phyloP scores from a whole-genome alignment of 345 rosid species.

The Lepidium aucheri region DNA sequence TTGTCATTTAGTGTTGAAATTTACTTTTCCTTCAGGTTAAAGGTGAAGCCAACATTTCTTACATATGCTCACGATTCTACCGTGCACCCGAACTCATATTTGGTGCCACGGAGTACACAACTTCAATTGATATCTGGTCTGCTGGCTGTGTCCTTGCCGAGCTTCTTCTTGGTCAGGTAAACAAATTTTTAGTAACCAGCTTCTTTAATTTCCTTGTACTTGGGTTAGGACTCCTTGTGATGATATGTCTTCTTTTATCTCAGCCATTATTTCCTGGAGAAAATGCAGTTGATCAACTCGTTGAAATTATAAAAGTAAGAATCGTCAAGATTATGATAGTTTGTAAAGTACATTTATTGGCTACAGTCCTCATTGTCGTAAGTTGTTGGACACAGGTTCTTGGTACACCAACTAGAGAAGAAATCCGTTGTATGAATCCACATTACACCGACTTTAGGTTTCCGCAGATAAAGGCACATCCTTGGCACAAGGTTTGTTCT shows the following conservation, averaged over 20 bases:
- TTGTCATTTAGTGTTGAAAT: neutral
- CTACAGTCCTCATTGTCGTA: slow-evolving; percentile 6
- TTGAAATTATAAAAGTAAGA: slow-evolving; percentile 84
- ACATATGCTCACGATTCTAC: slow-evolving; percentile 63
- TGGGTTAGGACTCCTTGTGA: neutral
- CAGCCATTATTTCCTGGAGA: slow-evolving; percentile 94
- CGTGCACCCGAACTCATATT: slow-evolving; percentile 70
- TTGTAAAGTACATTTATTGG: neutral
- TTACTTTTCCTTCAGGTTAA: slow-evolving; percentile 42
- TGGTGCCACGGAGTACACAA: slow-evolving; percentile 65
- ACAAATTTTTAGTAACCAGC: neutral
- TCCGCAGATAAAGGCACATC: slow-evolving; percentile 91
- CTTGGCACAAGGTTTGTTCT: slow-evolving; percentile 71
- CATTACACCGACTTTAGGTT: slow-evolving; percentile 81
- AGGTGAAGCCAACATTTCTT: slow-evolving; percentile 58
- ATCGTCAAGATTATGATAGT: neutral
- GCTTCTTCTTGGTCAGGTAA: slow-evolving; percentile 68
- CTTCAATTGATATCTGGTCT: slow-evolving; percentile 68
- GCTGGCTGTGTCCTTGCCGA: slow-evolving; percentile 78
- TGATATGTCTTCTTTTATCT: neutral
- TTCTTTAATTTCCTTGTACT: neutral
- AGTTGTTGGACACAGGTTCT: slow-evolving; percentile 46
- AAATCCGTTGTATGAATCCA: slow-evolving; percentile 93
- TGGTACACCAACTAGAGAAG: slow-evolving; percentile 94
- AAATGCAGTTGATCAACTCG: slow-evolving; percentile 90